These are phyloP conservation scores for Calocera cornea DNA, from an alignment of 768 basidiomycete species.

Conservation along the genomic window DNA sequence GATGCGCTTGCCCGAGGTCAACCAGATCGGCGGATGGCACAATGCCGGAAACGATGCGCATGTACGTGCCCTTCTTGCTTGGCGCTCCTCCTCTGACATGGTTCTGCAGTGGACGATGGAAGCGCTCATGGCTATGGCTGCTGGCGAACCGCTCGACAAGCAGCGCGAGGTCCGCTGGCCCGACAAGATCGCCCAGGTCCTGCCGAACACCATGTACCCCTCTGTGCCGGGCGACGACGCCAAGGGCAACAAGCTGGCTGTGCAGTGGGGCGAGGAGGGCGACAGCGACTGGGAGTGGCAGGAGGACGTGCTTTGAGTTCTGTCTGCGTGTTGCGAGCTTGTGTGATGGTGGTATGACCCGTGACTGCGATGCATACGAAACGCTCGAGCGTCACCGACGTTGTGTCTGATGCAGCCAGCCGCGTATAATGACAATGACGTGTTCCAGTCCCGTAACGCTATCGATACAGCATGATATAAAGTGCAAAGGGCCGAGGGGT, in stretches of 20 bases:
- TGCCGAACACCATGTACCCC: background rate
- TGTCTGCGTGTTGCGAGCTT: background rate
- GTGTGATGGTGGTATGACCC: no score
- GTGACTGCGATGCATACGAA: no score
- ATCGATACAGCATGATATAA: background rate
- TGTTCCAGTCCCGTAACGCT: background rate
- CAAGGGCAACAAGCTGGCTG: background rate
- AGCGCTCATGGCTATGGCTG: conserved; percentile 55
- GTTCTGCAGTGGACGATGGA: conserved; percentile 50
- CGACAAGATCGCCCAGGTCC: background rate
- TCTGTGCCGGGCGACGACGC: background rate
- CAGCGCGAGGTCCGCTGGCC: conserved; percentile 77
- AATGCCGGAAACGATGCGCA: conserved; percentile 82
- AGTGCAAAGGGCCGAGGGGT: no score
- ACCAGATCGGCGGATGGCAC: conserved; percentile 37
- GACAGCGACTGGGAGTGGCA: background rate
- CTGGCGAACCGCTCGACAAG: conserved; percentile 54
- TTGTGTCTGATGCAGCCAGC: no score
- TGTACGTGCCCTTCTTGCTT: conserved; percentile 32
- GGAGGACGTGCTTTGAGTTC: background rate
- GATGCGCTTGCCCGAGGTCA: conserved; percentile 40
- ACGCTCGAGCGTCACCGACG: no score
- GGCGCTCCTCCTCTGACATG: background rate
- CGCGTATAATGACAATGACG: no score
- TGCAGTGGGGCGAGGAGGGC: background rate